phyloP scores from a whole-genome alignment of 2,329 filamentous ascomycete species.

The Clarireedia homoeocarpa region DNA sequence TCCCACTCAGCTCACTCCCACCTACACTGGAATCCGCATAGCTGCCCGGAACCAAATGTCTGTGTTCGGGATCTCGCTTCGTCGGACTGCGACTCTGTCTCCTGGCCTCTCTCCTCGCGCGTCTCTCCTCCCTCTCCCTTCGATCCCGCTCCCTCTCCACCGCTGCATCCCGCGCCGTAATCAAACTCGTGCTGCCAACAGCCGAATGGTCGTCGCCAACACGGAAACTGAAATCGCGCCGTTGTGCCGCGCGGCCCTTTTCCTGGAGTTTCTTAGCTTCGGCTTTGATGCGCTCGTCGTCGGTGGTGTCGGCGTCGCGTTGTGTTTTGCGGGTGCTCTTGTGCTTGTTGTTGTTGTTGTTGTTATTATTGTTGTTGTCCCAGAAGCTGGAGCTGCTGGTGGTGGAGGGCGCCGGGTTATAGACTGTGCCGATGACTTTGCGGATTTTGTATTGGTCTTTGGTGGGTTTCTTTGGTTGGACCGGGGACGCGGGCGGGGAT shows the following conservation, averaged over 20 bases:
- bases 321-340: background rate
- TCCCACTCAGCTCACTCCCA: constrained; percentile 16
- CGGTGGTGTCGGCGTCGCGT: background rate
- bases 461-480: constrained; percentile 24
- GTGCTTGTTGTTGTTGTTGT: background rate
- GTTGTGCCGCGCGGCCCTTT: constrained; percentile 37
- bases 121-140: constrained; percentile 8
- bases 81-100: constrained; percentile 20
- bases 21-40: background rate
- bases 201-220: constrained; percentile 25
- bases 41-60: background rate
- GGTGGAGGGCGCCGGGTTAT: constrained; percentile 1
- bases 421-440: constrained; percentile 20
- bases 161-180: constrained; percentile 8
- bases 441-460: constrained; percentile 24
- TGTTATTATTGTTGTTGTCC: background rate
- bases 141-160: constrained; percentile 12
- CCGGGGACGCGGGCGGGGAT: constrained; percentile 48
- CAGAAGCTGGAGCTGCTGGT: background rate
- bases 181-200: background rate
- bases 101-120: constrained; percentile 13
- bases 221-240: constrained; percentile 29
- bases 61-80: constrained; percentile 12
- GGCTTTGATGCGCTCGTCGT: constrained; percentile 42
- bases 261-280: constrained; percentile 50